Evolutionary conservation across 1,139 yeast genomes (phyloP), one percentile per base, ranked within the genome.

Genomic region (Diutina neorugosa): DNA sequence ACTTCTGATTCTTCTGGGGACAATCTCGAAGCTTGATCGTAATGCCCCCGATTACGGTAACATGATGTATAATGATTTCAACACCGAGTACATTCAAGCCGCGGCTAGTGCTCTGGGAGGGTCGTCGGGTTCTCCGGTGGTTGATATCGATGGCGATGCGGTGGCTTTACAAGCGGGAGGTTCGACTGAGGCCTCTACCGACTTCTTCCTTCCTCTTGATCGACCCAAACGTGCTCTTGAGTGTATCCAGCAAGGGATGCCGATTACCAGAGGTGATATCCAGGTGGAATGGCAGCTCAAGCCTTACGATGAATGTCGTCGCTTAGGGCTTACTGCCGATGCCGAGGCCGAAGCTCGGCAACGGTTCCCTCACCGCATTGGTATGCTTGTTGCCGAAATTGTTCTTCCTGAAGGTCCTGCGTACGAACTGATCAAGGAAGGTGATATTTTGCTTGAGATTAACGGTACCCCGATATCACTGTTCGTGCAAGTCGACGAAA

Each of bases 41-140:
- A 89, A 90, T 65, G 95, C 97, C 3, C 98, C 98, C 2, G 96
- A 87, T 58, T 91, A 91, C 65, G 97, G 97, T 48, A 82, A 82
- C 19, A 72, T 86, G 61, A 83, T 94, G n/a, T 91, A 90, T 65
- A 89, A 87, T 63, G 98, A 91, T 70, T 91, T 90, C 76, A 91
- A 91, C 65, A 91, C 97, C 0, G 96, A 89, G 66, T 91, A 91
- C 68, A 89, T 90, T 56, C 97, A 91, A 68, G 98, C 97, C 1
- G 96, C 97, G 16, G 96, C 97, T 0, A 80, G 91, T 59, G 96
- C 97, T 0, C 85, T 96, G 11, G 97, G 97, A 44, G 97, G 97
- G 1, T 89, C 96, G 1, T 84, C 95, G 53, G 98, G 98, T 4
- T 89, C 96, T 2, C 97, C 98, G 0, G 98, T 91, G 21, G 95